These are phyloP conservation scores for Pelargonium fulgidum DNA, from an alignment of 441 rosid genomes.

Conservation along the genomic window DNA sequence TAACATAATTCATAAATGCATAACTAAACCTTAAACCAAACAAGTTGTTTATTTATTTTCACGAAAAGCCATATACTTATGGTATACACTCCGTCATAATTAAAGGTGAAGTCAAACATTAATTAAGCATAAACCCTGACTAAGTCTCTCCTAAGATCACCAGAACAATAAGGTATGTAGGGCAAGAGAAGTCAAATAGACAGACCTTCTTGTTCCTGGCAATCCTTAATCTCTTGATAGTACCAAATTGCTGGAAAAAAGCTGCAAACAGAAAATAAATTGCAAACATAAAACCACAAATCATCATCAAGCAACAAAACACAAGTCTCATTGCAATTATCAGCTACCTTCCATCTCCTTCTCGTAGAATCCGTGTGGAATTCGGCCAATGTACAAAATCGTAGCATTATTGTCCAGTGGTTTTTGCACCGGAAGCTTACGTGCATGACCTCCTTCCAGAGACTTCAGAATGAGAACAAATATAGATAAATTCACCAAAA, in stretches of 20 bases:
- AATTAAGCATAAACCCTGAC: too few relatives aligned
- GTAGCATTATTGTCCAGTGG: slow-evolving; percentile 37
- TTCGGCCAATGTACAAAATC: slow-evolving; percentile 75
- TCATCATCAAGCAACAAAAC: not conserved
- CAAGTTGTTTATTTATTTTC: not conserved
- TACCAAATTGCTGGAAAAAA: slow-evolving; percentile 79
- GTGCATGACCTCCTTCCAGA: slow-evolving; percentile 64
- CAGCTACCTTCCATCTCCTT: slow-evolving; percentile 65
- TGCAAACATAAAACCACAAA: slow-evolving; percentile 2
- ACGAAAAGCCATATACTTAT: not conserved
- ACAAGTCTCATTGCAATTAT: not conserved
- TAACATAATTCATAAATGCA: too few relatives aligned
- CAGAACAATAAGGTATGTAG: not conserved
- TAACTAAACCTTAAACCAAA: not conserved
- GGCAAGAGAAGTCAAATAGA: not conserved
- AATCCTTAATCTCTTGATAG: slow-evolving; percentile 66
- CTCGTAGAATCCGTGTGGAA: slow-evolving; percentile 91
- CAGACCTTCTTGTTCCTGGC: slow-evolving; percentile 80
- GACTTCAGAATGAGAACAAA: slow-evolving; percentile 38
- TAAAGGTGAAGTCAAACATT: not conserved
- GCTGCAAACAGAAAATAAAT: slow-evolving; percentile 30
- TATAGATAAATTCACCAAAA: not conserved
- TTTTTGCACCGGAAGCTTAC: slow-evolving; percentile 37
- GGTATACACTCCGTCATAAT: not conserved
- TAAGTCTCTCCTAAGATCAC: not conserved